phyloP scores from a whole-genome alignment of 2,329 filamentous ascomycete genomes.

The Dendrostoma leiphaemia region DNA sequence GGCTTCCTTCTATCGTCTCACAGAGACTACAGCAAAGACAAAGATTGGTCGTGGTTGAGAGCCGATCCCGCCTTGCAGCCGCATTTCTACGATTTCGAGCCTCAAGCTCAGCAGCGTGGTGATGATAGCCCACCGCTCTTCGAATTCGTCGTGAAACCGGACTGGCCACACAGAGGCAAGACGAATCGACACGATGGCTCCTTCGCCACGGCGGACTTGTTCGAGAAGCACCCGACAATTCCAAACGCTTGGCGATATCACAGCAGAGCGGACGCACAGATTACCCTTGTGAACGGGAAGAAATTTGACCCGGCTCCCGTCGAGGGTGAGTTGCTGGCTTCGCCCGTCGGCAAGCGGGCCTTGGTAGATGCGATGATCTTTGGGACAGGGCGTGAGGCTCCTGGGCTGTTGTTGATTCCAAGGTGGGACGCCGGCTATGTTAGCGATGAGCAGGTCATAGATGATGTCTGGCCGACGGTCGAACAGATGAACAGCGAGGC shows the following conservation, averaged over 20 bases:
- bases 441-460: constrained; percentile 35
- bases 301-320: constrained; percentile 66
- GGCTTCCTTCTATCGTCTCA: constrained; percentile 64
- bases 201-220: constrained; percentile 63
- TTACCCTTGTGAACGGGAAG: constrained; percentile 64
- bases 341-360: constrained; percentile 29
- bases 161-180: constrained; percentile 61
- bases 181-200: constrained; percentile 57
- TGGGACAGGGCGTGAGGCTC: constrained; percentile 53
- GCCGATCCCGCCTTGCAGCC: constrained; percentile 23
- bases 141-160: constrained; percentile 53
- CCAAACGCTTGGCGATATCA: constrained; percentile 60
- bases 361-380: constrained; percentile 60
- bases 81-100: constrained; percentile 43
- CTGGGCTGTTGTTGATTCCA: constrained; percentile 56
- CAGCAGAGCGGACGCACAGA: constrained; percentile 58
- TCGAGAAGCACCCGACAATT: constrained; percentile 51
- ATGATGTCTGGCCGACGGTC: constrained; percentile 40
- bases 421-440: constrained; percentile 22
- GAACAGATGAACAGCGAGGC: constrained; percentile 45
- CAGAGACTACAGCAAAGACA: constrained; percentile 51
- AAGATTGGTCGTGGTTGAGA: constrained; percentile 61
- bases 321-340: constrained; percentile 51
- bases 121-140: constrained; percentile 33
- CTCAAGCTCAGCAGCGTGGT: constrained; percentile 23